Evolutionary conservation across 768 basidiomycete species (phyloP).

Genomic region (Mycena rosella): DNA sequence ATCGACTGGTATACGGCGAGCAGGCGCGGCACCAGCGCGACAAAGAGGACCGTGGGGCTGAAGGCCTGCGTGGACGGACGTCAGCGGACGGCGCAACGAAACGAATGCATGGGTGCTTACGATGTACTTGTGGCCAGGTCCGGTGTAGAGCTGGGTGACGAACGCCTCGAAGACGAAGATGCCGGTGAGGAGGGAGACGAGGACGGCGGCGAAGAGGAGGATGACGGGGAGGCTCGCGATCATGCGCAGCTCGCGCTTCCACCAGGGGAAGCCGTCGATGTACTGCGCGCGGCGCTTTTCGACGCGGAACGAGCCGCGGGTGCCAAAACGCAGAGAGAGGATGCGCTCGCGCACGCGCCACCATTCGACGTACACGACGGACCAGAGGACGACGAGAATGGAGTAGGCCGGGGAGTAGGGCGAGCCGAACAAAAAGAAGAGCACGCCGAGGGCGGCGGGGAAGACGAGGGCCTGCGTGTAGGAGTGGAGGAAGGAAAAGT

Average conservation of each 20-base stretch:
- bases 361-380: constrained; percentile 88
- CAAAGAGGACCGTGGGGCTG: constrained; percentile 86
- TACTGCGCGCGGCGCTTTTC: constrained; percentile 79
- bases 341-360: constrained; percentile 92
- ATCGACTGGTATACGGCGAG: constrained; percentile 78
- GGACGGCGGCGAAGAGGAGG: constrained; percentile 74
- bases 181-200: constrained; percentile 78
- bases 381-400: constrained; percentile 83
- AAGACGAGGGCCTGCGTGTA: constrained; percentile 87
- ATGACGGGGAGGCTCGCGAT: constrained; percentile 81
- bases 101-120: constrained; percentile 60
- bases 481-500: constrained; percentile 89
- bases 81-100: constrained; percentile 13
- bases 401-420: constrained; percentile 87
- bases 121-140: constrained; percentile 83
- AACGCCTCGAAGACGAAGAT: constrained; percentile 95
- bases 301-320: constrained; percentile 80
- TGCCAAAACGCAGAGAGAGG: constrained; percentile 86
- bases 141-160: constrained; percentile 88
- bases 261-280: constrained; percentile 73
- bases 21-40: constrained; percentile 83
- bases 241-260: constrained; percentile 77
- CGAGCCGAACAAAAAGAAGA: constrained; percentile 77
- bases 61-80: constrained; percentile 68
- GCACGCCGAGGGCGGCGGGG: constrained; percentile 77